Percentiles rank a stretch among this genome's conserved stretches.
Evolutionary conservation across 495 filamentous ascomycete genomes (phyloP).

Genomic region (Geoglossum glabrum): DNA sequence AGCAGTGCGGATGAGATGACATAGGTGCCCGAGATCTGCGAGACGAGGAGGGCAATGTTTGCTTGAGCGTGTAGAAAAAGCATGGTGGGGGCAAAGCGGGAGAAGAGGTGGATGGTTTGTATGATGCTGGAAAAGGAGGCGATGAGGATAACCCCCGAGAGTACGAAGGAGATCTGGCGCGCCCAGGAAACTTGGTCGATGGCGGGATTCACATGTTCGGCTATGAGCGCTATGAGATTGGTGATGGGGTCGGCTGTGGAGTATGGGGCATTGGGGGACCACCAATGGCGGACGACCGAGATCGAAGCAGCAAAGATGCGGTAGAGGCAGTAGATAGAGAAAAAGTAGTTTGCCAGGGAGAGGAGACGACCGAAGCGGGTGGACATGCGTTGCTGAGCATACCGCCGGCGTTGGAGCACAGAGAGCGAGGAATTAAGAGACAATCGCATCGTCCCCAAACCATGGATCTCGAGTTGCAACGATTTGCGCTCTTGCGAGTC

Average conservation of each 20-base stretch:
- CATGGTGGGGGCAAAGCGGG: slow-evolving; percentile 43
- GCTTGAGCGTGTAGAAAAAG: slow-evolving; percentile 39
- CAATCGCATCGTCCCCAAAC: slow-evolving; percentile 52
- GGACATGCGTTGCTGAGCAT: slow-evolving; percentile 36
- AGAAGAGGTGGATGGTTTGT: slow-evolving; percentile 56
- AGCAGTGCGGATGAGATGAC: slow-evolving; percentile 57
- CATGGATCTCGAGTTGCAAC: slow-evolving; percentile 55
- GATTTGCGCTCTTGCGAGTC: slow-evolving; percentile 43
- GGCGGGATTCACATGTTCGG: slow-evolving; percentile 49
- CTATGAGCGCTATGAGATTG: slow-evolving; percentile 51
- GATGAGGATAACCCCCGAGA: slow-evolving; percentile 58
- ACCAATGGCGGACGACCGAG: slow-evolving; percentile 28
- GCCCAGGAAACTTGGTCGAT: slow-evolving; percentile 55
- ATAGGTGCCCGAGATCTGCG: slow-evolving; percentile 60
- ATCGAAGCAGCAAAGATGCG: slow-evolving; percentile 47
- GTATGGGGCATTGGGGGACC: slow-evolving; percentile 30
- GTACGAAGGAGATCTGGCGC: slow-evolving; percentile 50
- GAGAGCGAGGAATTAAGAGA: slow-evolving; percentile 40
- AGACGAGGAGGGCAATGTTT: slow-evolving; percentile 50
- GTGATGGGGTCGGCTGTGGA: slow-evolving; percentile 58
- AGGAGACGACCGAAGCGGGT: slow-evolving; percentile 40
- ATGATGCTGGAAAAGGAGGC: slow-evolving; percentile 55
- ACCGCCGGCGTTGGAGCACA: slow-evolving; percentile 30
- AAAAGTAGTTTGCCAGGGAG: slow-evolving; percentile 33
- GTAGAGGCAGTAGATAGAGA: slow-evolving; percentile 59